Conservation (phyloP, 139 green algal species). For the Chara braunii region DNA sequence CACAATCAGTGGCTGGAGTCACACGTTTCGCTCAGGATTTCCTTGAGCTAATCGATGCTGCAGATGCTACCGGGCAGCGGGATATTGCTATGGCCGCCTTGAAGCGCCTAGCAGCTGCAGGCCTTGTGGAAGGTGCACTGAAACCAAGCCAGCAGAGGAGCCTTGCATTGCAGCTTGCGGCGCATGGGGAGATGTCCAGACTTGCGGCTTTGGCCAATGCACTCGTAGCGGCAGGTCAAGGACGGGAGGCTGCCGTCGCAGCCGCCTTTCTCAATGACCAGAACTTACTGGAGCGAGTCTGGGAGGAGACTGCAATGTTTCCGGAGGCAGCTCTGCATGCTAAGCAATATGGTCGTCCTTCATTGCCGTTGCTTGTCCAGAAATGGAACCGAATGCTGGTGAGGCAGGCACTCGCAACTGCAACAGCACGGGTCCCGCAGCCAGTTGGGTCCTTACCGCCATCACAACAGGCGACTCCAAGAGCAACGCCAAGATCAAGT, state of each 20-base stretch:
- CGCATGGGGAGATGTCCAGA: conserved; percentile 12
- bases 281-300: conserved; percentile 24
- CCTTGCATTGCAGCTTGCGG: conserved; percentile 6
- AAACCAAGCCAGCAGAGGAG: conserved; percentile 15
- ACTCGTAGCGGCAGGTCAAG: conserved; percentile 7
- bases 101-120: conserved; percentile 14
- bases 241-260: conserved; percentile 13
- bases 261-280: conserved; percentile 23
- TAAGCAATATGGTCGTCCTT: conserved; percentile 4
- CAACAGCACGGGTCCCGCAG: no score
- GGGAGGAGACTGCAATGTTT: conserved; percentile 19
- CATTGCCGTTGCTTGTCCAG: background rate
- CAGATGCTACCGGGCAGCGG: conserved; percentile 22
- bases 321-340: conserved; percentile 25
- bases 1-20: conserved; percentile 21
- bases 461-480: no score
- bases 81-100: conserved; percentile 19
- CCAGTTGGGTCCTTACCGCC: no score
- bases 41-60: conserved; percentile 17
- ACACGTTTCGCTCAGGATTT: conserved; percentile 16
- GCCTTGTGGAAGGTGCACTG: conserved; percentile 22
- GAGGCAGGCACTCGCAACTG: conserved; percentile 7
- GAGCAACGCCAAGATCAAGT: background rate
- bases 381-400: conserved; percentile 21
- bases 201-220: conserved; percentile 20